Evolutionary conservation across 371 early-diverging fungal genomes (phyloP).

Genomic region (Chytridium lagenaria): DNA sequence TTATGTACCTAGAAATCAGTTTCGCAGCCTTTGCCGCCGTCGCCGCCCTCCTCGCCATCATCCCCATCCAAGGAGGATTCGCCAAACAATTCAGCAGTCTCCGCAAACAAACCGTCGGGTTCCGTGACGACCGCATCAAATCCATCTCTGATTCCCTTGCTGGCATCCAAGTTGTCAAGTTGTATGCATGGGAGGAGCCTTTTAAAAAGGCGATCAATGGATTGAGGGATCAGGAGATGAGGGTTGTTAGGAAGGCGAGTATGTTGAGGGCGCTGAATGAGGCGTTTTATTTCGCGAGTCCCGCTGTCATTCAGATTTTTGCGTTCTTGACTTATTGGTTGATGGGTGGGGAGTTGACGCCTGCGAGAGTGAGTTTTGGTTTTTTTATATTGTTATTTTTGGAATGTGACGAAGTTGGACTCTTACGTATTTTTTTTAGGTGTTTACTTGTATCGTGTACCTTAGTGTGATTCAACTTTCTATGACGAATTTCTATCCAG

Average conservation of each 20-base stretch:
- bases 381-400: no score
- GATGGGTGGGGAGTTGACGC: constrained; percentile 38
- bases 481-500: constrained; percentile 40
- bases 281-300: constrained; percentile 41
- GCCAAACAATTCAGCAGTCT: constrained; percentile 42
- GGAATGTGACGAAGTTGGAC: no score
- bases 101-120: constrained; percentile 41
- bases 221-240: constrained; percentile 35
- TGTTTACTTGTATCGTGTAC: constrained; percentile 41
- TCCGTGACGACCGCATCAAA: constrained; percentile 57
- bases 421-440: constrained; percentile 18
- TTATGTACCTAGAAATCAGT: constrained; percentile 48
- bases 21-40: constrained; percentile 47
- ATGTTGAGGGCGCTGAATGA: constrained; percentile 35
- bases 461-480: constrained; percentile 27
- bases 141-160: constrained; percentile 51
- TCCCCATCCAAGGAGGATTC: constrained; percentile 54
- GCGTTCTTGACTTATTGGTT: constrained; percentile 42
- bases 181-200: constrained; percentile 43
- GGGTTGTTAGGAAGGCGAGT: constrained; percentile 30
- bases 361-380: constrained; percentile 28
- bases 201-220: constrained; percentile 35
- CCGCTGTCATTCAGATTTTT: constrained; percentile 39
- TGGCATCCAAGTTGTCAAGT: constrained; percentile 57
- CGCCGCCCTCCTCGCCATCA: constrained; percentile 40